Percentiles rank a stretch among this genome's conserved stretches.
Conservation (phyloP, 2,329 filamentous ascomycete genomes). For the Fusarium bulbicola region DNA sequence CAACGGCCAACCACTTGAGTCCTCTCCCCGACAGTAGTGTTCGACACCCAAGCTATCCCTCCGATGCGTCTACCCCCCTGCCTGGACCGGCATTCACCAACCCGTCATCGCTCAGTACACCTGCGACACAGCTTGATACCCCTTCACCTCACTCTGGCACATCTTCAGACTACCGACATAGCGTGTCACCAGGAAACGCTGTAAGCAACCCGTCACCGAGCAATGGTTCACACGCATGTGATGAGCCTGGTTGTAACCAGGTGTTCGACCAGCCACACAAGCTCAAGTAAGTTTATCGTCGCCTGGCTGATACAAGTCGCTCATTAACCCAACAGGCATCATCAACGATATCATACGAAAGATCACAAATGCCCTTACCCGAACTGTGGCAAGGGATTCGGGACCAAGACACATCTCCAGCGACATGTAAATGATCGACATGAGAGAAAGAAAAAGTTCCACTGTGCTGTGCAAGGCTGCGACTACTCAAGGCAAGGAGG, state of each 20-base stretch:
- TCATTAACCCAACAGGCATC: constrained; percentile 55
- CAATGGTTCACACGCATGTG: constrained; percentile 46
- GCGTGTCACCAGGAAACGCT: constrained; percentile 47
- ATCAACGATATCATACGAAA: constrained; percentile 68
- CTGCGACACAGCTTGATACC: constrained; percentile 56
- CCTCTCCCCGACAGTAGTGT: constrained; percentile 36
- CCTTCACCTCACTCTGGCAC: constrained; percentile 51
- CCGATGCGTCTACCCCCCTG: constrained; percentile 55
- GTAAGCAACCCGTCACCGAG: constrained; percentile 42
- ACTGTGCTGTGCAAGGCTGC: constrained; percentile 64
- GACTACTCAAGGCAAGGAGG: constrained; percentile 65
- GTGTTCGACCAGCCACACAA: constrained; percentile 68
- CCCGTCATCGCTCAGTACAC: constrained; percentile 55
- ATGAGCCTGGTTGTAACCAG: constrained; percentile 51
- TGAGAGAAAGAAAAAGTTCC: constrained; percentile 67
- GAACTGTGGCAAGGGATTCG: constrained; percentile 65
- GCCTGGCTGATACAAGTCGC: not conserved
- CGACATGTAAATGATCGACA: constrained; percentile 71
- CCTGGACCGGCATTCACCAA: constrained; percentile 52
- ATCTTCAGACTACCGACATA: constrained; percentile 49
- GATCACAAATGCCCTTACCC: constrained; percentile 65
- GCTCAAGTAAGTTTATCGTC: constrained; percentile 58
- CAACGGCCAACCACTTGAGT: constrained; percentile 39
- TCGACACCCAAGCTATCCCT: constrained; percentile 48
- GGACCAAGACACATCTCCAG: constrained; percentile 69